Evolutionary conservation across 345 rosid species (phyloP).

Genomic region (Eucalyptus victrix): DNA sequence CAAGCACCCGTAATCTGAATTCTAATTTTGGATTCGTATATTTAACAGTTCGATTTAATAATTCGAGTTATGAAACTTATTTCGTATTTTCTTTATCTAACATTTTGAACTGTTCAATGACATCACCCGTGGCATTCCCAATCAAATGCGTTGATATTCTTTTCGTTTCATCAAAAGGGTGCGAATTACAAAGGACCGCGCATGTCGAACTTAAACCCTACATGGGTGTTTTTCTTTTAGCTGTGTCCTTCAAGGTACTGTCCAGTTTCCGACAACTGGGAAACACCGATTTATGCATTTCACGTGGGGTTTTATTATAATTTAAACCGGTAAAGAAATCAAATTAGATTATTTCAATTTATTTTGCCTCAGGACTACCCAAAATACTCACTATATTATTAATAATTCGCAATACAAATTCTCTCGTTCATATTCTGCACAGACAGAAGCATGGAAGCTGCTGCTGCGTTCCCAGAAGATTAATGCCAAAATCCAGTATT

Average conservation of each 20-base stretch:
- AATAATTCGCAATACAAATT: neutral
- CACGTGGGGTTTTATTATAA: neutral
- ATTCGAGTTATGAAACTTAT: neutral
- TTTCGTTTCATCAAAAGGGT: neutral
- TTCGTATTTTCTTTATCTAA: neutral
- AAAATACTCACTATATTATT: neutral
- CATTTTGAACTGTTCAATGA: neutral
- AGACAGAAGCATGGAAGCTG: neutral
- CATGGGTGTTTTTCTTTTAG: neutral
- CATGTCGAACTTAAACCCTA: neutral
- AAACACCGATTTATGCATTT: neutral
- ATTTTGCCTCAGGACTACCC: neutral
- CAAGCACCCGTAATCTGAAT: neutral
- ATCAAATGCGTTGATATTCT: neutral
- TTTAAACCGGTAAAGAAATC: neutral
- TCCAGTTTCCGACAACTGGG: neutral
- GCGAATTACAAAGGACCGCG: neutral
- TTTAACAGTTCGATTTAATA: neutral
- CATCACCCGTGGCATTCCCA: neutral
- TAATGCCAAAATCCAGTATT: neutral
- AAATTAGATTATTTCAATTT: neutral
- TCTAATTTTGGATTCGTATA: neutral
- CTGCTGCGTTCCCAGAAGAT: neutral
- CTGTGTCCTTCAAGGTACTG: neutral
- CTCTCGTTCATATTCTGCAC: neutral